phyloP scores from a whole-genome alignment of 2,329 filamentous ascomycete genomes.

The Taxawa tesnikishii region DNA sequence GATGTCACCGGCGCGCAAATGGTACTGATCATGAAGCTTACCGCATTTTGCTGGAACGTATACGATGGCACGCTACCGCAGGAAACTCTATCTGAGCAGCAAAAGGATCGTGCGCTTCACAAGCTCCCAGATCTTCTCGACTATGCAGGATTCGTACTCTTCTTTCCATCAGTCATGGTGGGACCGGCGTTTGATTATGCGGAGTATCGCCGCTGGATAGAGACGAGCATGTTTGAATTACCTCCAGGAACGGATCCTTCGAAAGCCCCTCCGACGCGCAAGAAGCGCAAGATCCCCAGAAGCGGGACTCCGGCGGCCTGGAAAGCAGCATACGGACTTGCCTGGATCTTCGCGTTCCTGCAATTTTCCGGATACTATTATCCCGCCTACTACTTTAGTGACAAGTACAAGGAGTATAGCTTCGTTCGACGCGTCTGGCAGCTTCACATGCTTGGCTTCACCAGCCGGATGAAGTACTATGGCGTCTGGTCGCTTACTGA shows the following conservation, averaged over 20 bases:
- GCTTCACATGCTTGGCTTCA: constrained; percentile 73
- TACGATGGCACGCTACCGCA: constrained; percentile 77
- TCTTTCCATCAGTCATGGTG: constrained; percentile 82
- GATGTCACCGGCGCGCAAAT: constrained; percentile 95
- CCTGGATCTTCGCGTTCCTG: constrained; percentile 72
- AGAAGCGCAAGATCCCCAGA: constrained; percentile 83
- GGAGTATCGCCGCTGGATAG: constrained; percentile 86
- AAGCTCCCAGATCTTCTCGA: constrained; percentile 66
- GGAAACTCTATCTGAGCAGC: constrained; percentile 70
- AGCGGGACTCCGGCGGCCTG: constrained; percentile 73
- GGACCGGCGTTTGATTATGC: constrained; percentile 91
- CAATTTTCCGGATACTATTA: constrained; percentile 58
- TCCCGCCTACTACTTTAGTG: constrained; percentile 49
- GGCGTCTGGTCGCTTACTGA: constrained; percentile 91
- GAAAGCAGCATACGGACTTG: constrained; percentile 60
- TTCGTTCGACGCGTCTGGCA: constrained; percentile 64
- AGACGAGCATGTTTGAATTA: constrained; percentile 87
- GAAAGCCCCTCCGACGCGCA: constrained; percentile 74
- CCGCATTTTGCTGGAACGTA: constrained; percentile 95
- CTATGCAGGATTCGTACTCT: constrained; percentile 82
- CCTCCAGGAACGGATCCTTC: constrained; percentile 69
- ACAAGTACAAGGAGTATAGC: constrained; percentile 53
- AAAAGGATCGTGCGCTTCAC: constrained; percentile 68
- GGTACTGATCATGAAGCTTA: constrained; percentile 96
- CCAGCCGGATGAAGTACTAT: constrained; percentile 85